phyloP scores from a whole-genome alignment of 1,284 basidiomycete species.

The Takashimella tepidaria region DNA sequence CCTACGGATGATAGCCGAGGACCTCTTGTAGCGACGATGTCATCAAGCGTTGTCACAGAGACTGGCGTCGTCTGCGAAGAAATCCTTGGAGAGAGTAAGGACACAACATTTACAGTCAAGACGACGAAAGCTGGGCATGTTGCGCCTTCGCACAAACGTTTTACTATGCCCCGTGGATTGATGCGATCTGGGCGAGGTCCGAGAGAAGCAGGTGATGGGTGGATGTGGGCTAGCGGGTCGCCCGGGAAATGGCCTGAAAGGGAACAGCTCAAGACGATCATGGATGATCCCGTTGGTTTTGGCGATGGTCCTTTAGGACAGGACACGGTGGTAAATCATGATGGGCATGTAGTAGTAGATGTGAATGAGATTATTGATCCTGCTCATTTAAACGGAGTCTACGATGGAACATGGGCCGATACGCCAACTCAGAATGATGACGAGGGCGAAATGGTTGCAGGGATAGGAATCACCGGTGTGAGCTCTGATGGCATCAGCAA shows the following conservation, averaged over 20 bases:
- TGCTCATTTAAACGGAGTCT: background rate
- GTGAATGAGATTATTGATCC: background rate
- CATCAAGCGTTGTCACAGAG: background rate
- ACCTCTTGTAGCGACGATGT: constrained; percentile 6
- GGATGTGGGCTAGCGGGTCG: constrained; percentile 28
- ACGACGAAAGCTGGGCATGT: constrained; percentile 20
- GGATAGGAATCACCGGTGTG: too few relatives aligned
- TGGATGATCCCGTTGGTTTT: too few relatives aligned
- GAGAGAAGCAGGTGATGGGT: constrained; percentile 21
- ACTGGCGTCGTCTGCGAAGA: background rate
- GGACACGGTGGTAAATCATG: background rate
- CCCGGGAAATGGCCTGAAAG: constrained; percentile 15
- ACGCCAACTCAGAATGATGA: too few relatives aligned
- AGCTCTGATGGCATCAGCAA: too few relatives aligned
- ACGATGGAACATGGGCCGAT: background rate
- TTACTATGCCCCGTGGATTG: constrained; percentile 16
- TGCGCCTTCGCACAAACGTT: constrained; percentile 29
- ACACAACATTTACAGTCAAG: background rate
- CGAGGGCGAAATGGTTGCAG: too few relatives aligned
- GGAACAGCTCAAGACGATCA: background rate
- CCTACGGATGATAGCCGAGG: background rate
- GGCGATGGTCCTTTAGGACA: too few relatives aligned
- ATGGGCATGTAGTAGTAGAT: background rate
- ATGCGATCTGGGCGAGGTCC: constrained; percentile 23
- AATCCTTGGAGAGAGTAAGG: background rate